phyloP scores from a whole-genome alignment of 108 stramenopile genomes.

The Pseudonitzschia pungens region DNA sequence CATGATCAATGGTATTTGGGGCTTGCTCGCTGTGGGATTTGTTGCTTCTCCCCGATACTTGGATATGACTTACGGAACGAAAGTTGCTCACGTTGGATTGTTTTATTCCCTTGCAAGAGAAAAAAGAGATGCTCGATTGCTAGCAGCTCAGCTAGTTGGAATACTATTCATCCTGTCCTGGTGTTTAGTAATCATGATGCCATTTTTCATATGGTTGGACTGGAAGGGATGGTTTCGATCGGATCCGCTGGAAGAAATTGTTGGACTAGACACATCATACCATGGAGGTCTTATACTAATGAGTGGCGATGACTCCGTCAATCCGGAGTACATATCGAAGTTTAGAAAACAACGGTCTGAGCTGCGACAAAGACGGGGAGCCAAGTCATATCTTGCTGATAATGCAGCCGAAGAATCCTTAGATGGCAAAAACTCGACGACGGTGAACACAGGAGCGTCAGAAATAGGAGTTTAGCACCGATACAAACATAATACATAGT shows the following conservation, averaged over 20 bases:
- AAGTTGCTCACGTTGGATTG: conserved; percentile 51
- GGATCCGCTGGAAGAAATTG: conserved; percentile 78
- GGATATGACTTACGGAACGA: conserved; percentile 49
- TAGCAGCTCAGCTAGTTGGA: conserved; percentile 71
- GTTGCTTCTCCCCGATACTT: conserved; percentile 65
- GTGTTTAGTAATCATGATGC: conserved; percentile 69
- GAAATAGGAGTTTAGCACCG: not conserved
- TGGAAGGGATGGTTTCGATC: conserved; percentile 69
- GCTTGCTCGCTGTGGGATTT: conserved; percentile 77
- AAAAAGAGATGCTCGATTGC: conserved; percentile 49
- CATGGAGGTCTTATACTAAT: conserved; percentile 63
- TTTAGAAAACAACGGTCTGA: conserved; percentile 35
- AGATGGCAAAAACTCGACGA: conserved; percentile 4
- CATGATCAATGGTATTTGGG: conserved; percentile 86
- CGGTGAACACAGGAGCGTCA: not conserved
- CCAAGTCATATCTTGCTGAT: not conserved
- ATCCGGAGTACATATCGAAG: conserved; percentile 52
- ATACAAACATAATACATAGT: too few species aligned
- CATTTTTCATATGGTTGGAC: conserved; percentile 73
- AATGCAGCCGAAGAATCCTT: conserved; percentile 5
- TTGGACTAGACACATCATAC: conserved; percentile 79
- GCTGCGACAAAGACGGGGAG: conserved; percentile 18
- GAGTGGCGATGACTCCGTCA: conserved; percentile 45
- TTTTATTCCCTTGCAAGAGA: conserved; percentile 55
- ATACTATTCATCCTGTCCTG: conserved; percentile 81